Base-by-base conservation (phyloP, 75 land plant genomes). In the Gnetum montanum region DNA sequence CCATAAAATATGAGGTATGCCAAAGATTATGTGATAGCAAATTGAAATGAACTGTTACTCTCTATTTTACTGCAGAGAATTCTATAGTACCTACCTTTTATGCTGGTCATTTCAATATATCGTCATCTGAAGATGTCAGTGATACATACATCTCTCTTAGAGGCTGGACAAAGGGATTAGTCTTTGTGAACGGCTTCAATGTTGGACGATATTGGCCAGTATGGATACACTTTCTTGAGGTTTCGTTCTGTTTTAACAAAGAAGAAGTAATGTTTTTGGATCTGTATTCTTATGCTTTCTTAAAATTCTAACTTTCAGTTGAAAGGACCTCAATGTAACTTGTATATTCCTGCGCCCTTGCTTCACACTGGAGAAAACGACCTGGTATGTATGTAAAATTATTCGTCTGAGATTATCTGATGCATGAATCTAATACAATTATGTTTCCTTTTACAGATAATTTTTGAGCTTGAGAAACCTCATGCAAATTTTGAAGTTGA, bases 181-280 rank as follows among this genome's bases (percentile, higher is more conserved):
- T 73, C 45, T 81, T 92, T 33, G 62, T 92, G 25, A 92, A 92
- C 43, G 75, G 73, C 18, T 88, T 88, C 69, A 92, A 92, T 46
- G 34, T 92, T 8, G 97, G 97, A 68, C 75, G 97, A 65, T 92
- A 58, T 51, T 92, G 97, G 97, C 95, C 89, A 59, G 97, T 92
- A 79, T 34, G 54, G 25, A 62, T 11, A 61, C 26, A 12, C 8
- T 24, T 46, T n/a, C n/a, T 30, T 8, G n/a, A n/a, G n/a, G n/a
- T n/a, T n/a, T n/a, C n/a, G n/a, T n/a, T n/a, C n/a, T n/a, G n/a
- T n/a, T n/a, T n/a, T n/a, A n/a, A n/a, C n/a, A n/a, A n/a, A n/a
- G n/a, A n/a, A n/a, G n/a, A n/a, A n/a, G n/a, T n/a, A n/a, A n/a
- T n/a, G 22, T 34, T 53, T 53, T 53, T 53, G 12, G 12, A 10